These are phyloP conservation scores for Spizellomyces sp. DNA, from an alignment of 192 early-diverging fungal genomes.

Conservation along the genomic window DNA sequence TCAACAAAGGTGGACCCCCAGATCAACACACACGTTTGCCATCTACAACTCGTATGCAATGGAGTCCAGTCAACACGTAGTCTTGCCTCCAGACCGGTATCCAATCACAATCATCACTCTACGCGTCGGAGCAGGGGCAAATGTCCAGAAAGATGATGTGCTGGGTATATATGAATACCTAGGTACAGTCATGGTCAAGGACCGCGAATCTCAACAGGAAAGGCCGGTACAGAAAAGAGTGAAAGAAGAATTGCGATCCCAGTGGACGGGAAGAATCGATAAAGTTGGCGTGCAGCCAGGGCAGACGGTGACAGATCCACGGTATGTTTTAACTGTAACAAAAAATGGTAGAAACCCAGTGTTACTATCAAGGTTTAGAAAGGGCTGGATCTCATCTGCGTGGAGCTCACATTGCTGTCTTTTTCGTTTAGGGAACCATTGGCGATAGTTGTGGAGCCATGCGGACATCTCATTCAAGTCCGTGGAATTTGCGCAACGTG, in stretches of 20 bases:
- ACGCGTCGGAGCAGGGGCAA: constrained; percentile 11
- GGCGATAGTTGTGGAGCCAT: constrained; percentile 52
- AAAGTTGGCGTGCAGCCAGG: constrained; percentile 17
- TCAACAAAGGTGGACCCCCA: too few species aligned
- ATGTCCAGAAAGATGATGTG: constrained; percentile 29
- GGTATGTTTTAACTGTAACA: not conserved
- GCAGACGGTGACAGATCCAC: constrained; percentile 13
- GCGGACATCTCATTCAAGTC: constrained; percentile 74
- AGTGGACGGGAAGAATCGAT: constrained; percentile 8
- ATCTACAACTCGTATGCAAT: not conserved
- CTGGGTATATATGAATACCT: constrained; percentile 39
- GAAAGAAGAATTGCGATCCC: constrained; percentile 19
- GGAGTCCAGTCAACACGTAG: constrained; percentile 19
- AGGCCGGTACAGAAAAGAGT: constrained; percentile 4
- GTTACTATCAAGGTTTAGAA: too few species aligned
- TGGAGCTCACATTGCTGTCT: too few species aligned
- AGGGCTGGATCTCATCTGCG: too few species aligned
- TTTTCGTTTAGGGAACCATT: constrained; percentile 2
- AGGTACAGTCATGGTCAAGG: constrained; percentile 13
- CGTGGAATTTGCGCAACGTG: constrained; percentile 82
- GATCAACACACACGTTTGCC: too few species aligned
- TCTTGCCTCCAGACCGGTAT: constrained; percentile 31
- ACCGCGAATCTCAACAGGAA: not conserved
- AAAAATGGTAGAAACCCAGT: too few species aligned
- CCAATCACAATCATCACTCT: constrained; percentile 32